Percentiles rank a stretch among this genome's conserved stretches.
phyloP scores from a whole-genome alignment of 2,329 filamentous ascomycete genomes.

The Talaromyces marneffei region DNA sequence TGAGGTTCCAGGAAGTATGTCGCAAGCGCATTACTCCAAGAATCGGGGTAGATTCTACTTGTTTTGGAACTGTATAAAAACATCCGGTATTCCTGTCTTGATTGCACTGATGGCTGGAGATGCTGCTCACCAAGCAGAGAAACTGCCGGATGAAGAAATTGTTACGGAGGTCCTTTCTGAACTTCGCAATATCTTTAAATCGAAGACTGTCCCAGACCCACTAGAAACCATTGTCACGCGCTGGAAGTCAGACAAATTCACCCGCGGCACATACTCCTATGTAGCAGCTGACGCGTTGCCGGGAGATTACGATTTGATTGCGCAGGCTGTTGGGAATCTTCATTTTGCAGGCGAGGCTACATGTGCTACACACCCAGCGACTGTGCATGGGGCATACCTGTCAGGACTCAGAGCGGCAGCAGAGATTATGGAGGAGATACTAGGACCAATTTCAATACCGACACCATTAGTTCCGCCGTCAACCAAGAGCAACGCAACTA shows the following conservation, averaged over 20 bases:
- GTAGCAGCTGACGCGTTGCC: constrained; percentile 75
- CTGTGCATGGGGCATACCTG: constrained; percentile 92
- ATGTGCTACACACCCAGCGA: constrained; percentile 90
- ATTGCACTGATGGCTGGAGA: constrained; percentile 95
- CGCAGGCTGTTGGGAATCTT: constrained; percentile 73
- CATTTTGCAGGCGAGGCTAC: constrained; percentile 97
- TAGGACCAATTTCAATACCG: constrained; percentile 74
- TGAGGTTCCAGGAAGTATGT: constrained; percentile 60
- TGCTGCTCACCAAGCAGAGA: constrained; percentile 82
- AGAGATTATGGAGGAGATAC: constrained; percentile 72
- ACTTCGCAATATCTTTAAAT: constrained; percentile 67
- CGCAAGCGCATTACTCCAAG: constrained; percentile 70
- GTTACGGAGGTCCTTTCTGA: constrained; percentile 74
- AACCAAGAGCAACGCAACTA: neutral
- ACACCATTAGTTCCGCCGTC: constrained; percentile 59
- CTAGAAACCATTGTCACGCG: constrained; percentile 83
- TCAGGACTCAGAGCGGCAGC: constrained; percentile 85
- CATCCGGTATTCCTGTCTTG: constrained; percentile 78
- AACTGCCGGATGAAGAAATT: constrained; percentile 66
- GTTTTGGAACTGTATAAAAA: constrained; percentile 94
- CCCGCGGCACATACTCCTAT: constrained; percentile 92
- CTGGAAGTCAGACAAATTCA: constrained; percentile 86
- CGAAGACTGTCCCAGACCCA: constrained; percentile 63
- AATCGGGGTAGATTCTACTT: constrained; percentile 90
- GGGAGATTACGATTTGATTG: constrained; percentile 91